A percentile compares a stretch with the other conserved stretches of the same genome.
phyloP scores from a whole-genome alignment of 2,329 filamentous ascomycete genomes.

The Pseudogymnoascus sp. region DNA sequence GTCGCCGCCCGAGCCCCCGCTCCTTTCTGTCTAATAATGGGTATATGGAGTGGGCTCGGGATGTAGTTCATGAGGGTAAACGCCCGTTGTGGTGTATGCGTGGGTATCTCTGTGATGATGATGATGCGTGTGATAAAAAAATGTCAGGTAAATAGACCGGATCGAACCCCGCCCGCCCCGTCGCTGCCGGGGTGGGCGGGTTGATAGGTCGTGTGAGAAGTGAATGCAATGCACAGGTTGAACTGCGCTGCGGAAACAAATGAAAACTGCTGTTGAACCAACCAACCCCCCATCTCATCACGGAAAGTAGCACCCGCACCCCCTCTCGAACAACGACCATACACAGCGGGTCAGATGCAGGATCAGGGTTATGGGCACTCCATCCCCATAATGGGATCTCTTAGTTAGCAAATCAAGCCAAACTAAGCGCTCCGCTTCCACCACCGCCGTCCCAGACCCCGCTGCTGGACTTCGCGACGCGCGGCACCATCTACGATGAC shows the following conservation, averaged over 20 bases:
- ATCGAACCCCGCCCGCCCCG: neutral
- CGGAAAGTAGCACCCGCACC: conserved; percentile 16
- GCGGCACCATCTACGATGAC: conserved; percentile 51
- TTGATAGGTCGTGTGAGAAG: neutral
- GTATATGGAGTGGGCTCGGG: conserved; percentile 23
- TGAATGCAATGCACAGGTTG: conserved; percentile 2
- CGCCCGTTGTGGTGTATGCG: conserved; percentile 30
- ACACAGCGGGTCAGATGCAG: neutral
- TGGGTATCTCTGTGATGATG: conserved; percentile 39
- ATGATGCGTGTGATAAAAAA: conserved; percentile 3
- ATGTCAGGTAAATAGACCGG: no score
- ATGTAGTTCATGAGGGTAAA: conserved; percentile 44
- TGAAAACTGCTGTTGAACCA: conserved; percentile 9
- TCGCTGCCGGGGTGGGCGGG: neutral
- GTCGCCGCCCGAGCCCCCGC: conserved; percentile 30
- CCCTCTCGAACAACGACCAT: neutral
- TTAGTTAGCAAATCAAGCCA: conserved; percentile 26
- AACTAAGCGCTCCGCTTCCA: conserved; percentile 19
- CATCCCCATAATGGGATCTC: conserved; percentile 15
- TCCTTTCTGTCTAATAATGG: conserved; percentile 12
- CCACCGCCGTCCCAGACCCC: conserved; percentile 42
- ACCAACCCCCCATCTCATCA: conserved; percentile 14
- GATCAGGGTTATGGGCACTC: neutral
- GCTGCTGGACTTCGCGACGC: conserved; percentile 46
- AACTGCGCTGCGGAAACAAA: conserved; percentile 14